Base-by-base conservation (phyloP, 306 rosid genomes). In the Astragalus glycyphyllos region DNA sequence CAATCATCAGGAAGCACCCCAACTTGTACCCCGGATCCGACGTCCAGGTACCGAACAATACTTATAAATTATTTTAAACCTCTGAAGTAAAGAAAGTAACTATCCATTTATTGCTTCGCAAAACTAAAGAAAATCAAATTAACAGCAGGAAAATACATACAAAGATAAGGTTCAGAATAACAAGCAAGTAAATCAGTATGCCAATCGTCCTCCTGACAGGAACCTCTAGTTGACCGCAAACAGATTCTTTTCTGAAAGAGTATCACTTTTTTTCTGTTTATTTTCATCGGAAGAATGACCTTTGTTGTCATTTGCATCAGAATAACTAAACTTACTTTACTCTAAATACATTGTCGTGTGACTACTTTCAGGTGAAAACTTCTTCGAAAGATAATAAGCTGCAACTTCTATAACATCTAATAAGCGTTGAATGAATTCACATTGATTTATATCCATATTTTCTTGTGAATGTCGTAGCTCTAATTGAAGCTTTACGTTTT, bases 141-240 rank as follows among this genome's bases (percentile, higher is more conserved):
- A 46, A 65, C 53, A 65, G 65, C 4, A 40, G 35, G 70, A 81
- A 72, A 58, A 58, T 47, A 76, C 97, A 65, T 91, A 94, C 97
- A 94, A 68, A 94, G 86, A 75, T 69, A 84, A 71, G 96, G 99
- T 58, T 94, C 96, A 37, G 96, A 85, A 75, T 92, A 91, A 76
- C 99, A 94, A 47, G 93, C 95, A 20, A 94, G 97, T 67, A 94
- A 83, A 88, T 94, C 99, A 50, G 87, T 79, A 64, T 89, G 93
- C 99, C 97, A 94, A 48, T 91, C 96, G 77, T 80, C 99, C 68
- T 77, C 73, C 57, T 62, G 83, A 78, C 74, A 58, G 62, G 90
- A 90, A 78, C 88, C 83, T 80, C 84, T 79, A 37, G 86, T 82
- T 29, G 99, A 83, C 40, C 74, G 72, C 44, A n/a, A n/a, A n/a